Percentiles rank a stretch among this genome's conserved stretches.
Conservation (phyloP, 306 rosid species). For the Inga leiocalycina region DNA sequence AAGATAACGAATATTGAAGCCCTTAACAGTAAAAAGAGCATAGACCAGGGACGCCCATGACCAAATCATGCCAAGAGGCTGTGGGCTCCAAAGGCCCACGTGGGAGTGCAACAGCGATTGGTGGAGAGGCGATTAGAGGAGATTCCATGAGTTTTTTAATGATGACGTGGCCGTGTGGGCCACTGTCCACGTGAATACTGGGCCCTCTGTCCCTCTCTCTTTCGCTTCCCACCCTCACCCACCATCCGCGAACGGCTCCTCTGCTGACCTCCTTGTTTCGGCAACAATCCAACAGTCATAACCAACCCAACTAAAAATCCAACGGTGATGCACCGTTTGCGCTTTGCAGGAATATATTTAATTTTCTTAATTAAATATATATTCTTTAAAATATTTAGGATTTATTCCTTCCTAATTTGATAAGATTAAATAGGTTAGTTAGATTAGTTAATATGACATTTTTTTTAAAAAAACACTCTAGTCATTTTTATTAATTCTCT, state of each 20-base stretch:
- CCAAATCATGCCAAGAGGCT: slow-evolving; percentile 22
- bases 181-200: slow-evolving; percentile 58
- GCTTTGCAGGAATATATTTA: neutral
- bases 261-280: neutral
- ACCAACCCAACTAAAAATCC: neutral
- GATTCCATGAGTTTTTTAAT: slow-evolving; percentile 47
- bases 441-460: too few relatives aligned
- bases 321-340: neutral
- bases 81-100: slow-evolving; percentile 72
- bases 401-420: too few relatives aligned
- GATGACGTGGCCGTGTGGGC: slow-evolving; percentile 52
- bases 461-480: too few relatives aligned
- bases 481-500: too few relatives aligned
- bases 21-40: neutral
- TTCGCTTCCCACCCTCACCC: neutral
- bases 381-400: too few relatives aligned
- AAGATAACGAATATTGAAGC: neutral
- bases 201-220: slow-evolving; percentile 40
- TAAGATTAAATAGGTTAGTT: too few relatives aligned
- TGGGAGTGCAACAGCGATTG: slow-evolving; percentile 75
- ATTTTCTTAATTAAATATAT: neutral
- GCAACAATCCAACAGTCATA: neutral
- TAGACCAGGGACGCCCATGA: neutral
- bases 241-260: neutral
- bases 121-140: slow-evolving; percentile 77